Percentiles rank a stretch among this genome's conserved stretches.
These are phyloP conservation scores for Trichoderma pleuroti DNA, from an alignment of 2,329 filamentous ascomycete species.

Conservation along the genomic window DNA sequence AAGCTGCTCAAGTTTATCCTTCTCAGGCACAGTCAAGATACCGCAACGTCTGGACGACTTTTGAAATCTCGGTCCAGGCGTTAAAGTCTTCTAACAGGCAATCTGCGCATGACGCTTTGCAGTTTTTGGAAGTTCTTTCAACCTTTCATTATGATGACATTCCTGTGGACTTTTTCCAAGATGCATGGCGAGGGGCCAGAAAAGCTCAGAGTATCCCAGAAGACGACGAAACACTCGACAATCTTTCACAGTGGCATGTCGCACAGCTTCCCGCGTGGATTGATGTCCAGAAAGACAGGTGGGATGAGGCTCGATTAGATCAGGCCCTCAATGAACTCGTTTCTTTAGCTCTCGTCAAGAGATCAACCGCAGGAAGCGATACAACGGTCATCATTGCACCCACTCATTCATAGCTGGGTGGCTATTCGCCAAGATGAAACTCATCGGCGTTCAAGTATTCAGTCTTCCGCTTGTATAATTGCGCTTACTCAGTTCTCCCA, in stretches of 20 bases:
- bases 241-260: constrained; percentile 1
- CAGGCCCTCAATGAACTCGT: neutral
- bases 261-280: neutral
- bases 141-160: constrained; percentile 9
- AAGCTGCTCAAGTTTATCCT: neutral
- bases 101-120: neutral
- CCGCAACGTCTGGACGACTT: constrained; percentile 12
- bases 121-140: neutral
- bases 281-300: neutral
- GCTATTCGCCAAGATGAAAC: constrained; percentile 1
- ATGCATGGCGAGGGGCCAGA: constrained; percentile 1
- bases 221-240: neutral
- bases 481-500: neutral
- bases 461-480: constrained; percentile 2
- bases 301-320: neutral
- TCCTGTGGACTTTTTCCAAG: neutral
- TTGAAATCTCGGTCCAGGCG: neutral
- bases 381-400: neutral
- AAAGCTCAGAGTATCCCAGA: neutral
- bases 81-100: neutral
- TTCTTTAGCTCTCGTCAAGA: constrained; percentile 8
- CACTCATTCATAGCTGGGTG: constrained; percentile 8
- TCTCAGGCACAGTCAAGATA: constrained; percentile 4
- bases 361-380: neutral
- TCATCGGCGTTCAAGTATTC: neutral